These are phyloP conservation scores for Yamadazyma philogaea DNA, from an alignment of 805 yeast species.

Conservation along the genomic window DNA sequence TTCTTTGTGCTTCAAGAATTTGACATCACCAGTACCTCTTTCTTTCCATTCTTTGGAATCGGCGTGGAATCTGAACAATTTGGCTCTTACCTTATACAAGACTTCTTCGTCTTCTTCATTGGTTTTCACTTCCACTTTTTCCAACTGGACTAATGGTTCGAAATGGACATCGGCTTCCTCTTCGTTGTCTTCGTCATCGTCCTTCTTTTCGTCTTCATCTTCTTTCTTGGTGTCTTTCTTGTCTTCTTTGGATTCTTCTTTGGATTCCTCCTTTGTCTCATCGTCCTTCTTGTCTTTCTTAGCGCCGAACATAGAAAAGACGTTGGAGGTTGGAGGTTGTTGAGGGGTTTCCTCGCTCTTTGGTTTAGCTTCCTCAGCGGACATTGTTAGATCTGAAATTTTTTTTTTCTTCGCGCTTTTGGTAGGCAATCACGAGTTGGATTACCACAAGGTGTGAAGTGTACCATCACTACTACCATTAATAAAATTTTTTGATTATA, in stretches of 20 bases:
- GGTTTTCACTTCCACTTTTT: constrained; percentile 94
- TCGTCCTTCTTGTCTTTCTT: constrained; percentile 64
- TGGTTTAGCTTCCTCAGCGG: constrained; percentile 18
- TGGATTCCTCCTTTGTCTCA: constrained; percentile 26
- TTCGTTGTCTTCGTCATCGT: constrained; percentile 53
- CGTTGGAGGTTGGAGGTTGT: constrained; percentile 73
- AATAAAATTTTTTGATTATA: background rate
- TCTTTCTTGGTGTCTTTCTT: constrained; percentile 40
- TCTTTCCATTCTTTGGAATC: constrained; percentile 96
- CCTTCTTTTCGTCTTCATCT: constrained; percentile 49
- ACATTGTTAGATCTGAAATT: constrained; percentile 12
- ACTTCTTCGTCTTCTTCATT: constrained; percentile 39
- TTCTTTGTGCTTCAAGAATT: constrained; percentile 85
- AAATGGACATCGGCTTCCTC: constrained; percentile 87
- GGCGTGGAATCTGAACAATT: constrained; percentile 83
- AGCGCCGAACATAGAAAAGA: constrained; percentile 95
- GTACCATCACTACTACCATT: too few relatives aligned
- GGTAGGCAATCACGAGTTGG: constrained; percentile 1
- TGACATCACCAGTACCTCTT: constrained; percentile 98
- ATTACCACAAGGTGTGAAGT: background rate
- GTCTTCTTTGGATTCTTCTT: constrained; percentile 32
- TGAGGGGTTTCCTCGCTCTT: constrained; percentile 16
- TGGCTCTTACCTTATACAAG: constrained; percentile 77
- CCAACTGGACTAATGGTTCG: constrained; percentile 93
- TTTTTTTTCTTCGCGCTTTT: constrained; percentile 2